Conservation (phyloP, 257 asterid species). For the Gentiana straminea region DNA sequence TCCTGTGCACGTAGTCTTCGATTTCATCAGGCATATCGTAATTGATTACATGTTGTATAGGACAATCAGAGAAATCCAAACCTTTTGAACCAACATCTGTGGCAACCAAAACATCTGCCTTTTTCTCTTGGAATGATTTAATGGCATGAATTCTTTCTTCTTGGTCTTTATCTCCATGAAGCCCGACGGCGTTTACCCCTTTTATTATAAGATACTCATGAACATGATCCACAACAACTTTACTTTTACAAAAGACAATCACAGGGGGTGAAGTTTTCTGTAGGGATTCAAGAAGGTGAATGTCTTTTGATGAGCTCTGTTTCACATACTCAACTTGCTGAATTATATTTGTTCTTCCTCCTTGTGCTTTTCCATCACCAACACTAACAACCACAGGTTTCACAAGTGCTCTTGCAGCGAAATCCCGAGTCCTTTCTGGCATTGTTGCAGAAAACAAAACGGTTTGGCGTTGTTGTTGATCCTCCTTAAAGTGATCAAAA, state of each 20-base stretch:
- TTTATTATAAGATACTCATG: slow-evolving; percentile 18
- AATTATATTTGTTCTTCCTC: slow-evolving; percentile 68
- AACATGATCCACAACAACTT: slow-evolving; percentile 7
- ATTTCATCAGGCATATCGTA: slow-evolving; percentile 60
- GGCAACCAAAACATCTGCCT: slow-evolving; percentile 61
- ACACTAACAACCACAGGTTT: slow-evolving; percentile 72
- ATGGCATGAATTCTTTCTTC: slow-evolving; percentile 67
- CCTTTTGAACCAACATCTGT: slow-evolving; percentile 75
- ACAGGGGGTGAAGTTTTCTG: slow-evolving; percentile 66
- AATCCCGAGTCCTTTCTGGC: slow-evolving; percentile 13
- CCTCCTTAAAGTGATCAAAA: no score
- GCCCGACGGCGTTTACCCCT: slow-evolving; percentile 66
- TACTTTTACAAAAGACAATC: slow-evolving; percentile 56
- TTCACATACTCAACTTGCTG: slow-evolving; percentile 82
- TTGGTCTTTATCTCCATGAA: slow-evolving; percentile 77
- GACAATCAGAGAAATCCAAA: slow-evolving; percentile 48
- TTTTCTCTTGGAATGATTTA: slow-evolving; percentile 54
- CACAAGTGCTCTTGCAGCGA: slow-evolving; percentile 70
- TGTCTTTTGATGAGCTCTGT: slow-evolving; percentile 81
- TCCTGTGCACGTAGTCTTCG: slow-evolving; percentile 67
- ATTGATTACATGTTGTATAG: no score
- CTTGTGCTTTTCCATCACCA: slow-evolving; percentile 92
- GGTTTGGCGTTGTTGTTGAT: no score
- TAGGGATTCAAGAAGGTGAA: slow-evolving; percentile 64
- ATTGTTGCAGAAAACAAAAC: no score